Evolutionary conservation across 2,329 filamentous ascomycete genomes (phyloP).

Genomic region (Paecilomyces variotii): DNA sequence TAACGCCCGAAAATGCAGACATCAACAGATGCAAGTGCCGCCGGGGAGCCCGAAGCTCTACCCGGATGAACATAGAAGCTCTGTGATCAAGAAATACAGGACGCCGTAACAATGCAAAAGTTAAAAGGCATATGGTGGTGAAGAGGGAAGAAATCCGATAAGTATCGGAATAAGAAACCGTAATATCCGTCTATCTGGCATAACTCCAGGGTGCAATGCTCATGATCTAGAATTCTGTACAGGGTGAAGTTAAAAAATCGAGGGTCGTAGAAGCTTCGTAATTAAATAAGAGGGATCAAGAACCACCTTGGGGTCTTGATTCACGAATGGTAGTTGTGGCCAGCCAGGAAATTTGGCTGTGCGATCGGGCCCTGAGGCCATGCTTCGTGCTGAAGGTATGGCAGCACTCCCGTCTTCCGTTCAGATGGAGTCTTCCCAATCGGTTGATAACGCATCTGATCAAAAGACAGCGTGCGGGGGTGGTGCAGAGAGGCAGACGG

Average conservation of each 20-base stretch:
- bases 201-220: not conserved
- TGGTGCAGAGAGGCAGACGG: slow-evolving; percentile 71
- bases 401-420: slow-evolving; percentile 60
- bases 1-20: not conserved
- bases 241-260: not conserved
- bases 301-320: slow-evolving; percentile 6
- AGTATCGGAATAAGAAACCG: not conserved
- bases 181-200: not conserved
- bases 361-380: slow-evolving; percentile 28
- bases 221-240: not conserved
- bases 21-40: not conserved
- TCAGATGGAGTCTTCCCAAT: slow-evolving; percentile 62
- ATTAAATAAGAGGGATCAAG: not conserved
- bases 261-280: not conserved
- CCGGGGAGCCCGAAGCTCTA: not conserved
- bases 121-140: not conserved
- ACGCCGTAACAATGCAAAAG: not conserved
- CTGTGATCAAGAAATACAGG: not conserved
- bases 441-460: slow-evolving; percentile 77
- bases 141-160: not conserved
- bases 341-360: slow-evolving; percentile 23
- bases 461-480: slow-evolving; percentile 56
- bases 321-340: slow-evolving; percentile 20
- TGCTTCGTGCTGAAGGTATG: slow-evolving; percentile 41
- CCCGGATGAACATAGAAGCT: not conserved